Evolutionary conservation across 176 grass and related monocot genomes (phyloP), one percentile per base, ranked within the genome.

Genomic region (Carex scoparia): DNA sequence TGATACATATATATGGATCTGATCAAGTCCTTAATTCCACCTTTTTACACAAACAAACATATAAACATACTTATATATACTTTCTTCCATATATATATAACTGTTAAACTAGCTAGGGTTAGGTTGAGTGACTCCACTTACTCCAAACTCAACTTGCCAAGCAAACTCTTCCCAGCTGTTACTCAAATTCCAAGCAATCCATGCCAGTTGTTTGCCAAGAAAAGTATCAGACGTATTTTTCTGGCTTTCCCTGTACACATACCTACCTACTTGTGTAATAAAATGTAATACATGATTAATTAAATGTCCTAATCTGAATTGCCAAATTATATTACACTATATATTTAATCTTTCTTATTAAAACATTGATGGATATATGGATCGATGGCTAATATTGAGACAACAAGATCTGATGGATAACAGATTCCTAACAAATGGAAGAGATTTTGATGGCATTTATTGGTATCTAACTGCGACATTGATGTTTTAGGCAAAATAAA

Each of bases 101-200:
- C 35, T 85, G 57, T 86, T 83, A 68, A 83, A 83, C 61, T 83
- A 83, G 61, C 61, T 83, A 83, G 61, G 62, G 42, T 83, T 83
- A 83, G 75, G 57, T 86, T 86, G 73, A 86, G 58, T 80, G 81
- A 83, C 81, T 83, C 81, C 62, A 83, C 81, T 69, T 83, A 53
- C 42, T 55, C 30, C 42, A 68, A 83, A 83, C 62, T 83, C 59
- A 57, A 83, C 63, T 69, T 83, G 62, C 62, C 81, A 83, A 83
- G 44, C 81, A 83, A 83, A 83, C 81, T 83, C 63, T 68, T 64
- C 63, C 58, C 9, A 83, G 37, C 9, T 69, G 37, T 83, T 83
- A 53, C 81, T 83, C 62, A 15, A 69, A 54, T n/a, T 53, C 18
- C 81, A 83, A 83, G 81, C 49, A 53, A 83, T 55, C 62, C 37